Evolutionary conservation across 2,329 filamentous ascomycete genomes (phyloP), one percentile per base, ranked within the genome.

Genomic region (Arthrobotrys musiformis): DNA sequence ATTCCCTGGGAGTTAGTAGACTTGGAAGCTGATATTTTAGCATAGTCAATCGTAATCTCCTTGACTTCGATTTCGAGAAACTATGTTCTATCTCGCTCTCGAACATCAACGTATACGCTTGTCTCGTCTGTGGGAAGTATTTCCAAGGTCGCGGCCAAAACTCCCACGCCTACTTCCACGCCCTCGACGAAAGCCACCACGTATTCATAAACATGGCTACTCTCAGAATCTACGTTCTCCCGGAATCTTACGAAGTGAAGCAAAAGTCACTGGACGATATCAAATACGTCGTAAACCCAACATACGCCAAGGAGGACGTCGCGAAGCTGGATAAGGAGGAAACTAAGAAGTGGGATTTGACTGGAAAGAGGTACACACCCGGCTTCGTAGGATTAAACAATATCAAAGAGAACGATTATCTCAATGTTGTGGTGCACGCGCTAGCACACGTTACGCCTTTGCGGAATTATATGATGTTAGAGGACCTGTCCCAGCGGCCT

Each of bases 381-480:
- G 94, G 95, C 4, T 99, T 94, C 83, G 93, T 99, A 78, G 95
- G 95, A 80, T 96, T 99, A 92, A 99, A 99, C 87, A 99, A 99
- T 85, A 97, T 99, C 87, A 99, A 99, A 84, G 93, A 95, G 73
- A 99, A 99, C 85, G 95, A 99, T 86, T 99, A 99, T 85, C 88
- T 98, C 82, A 99, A 99, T 82, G 94, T 97, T 26, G 89, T 97
- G 2, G 91, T 97, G 58, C 95, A 99, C 84, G 91, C 94, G 5
- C 87, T 99, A 40, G 91, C 94, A 1, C 95, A 99, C 84, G 93
- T 98, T 26, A 86, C 90, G 19, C 94, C 95, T 2, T 86, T 99
- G 80, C 90, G 95, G 35, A 97, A 98, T 83, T 98, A 90, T 85
- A 90, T 98, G 82, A 90, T 99, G 81, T 88, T 98, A 0, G 93